Base-by-base conservation (phyloP, 805 yeast genomes). In the Lipomyces oligophaga region DNA sequence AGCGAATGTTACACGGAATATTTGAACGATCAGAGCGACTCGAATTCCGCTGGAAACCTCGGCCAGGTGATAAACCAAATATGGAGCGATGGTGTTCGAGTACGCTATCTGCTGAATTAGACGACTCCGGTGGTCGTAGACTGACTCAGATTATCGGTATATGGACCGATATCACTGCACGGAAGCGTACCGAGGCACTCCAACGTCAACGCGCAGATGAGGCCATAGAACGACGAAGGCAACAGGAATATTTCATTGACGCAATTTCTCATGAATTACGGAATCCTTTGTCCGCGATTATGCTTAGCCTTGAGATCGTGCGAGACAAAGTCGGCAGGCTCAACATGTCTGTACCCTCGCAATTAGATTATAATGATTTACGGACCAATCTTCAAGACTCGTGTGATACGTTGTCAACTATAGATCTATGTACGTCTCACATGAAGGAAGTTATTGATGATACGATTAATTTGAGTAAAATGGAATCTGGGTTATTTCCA, bases 241-340 rank as follows among this genome's bases (percentile, higher is more conserved):
- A 53, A 34, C 57, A 52, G 16, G 57, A 53, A 26, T 53, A 53
- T 27, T 87, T 87, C 63, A 81, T 87, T 58, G 96, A 96, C 2
- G 85, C 89, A 57, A 87, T 88, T 11, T 85, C 96, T 0, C 96
- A 87, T 64, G 98, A 93, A 68, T 72, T 93, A 63, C 77, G 97
- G 57, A 93, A 97, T 0, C 98, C 98, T 2, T 71, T 93, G 51
- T 90, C 93, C 64, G 98, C 97, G 62, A 93, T 93, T 31, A 69
- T 93, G 45, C 97, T 97, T 56, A 85, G 90, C 87, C 85, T 96
- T 0, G 85, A 95, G 2, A n/a, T n/a, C n/a, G n/a, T n/a, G n/a
- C n/a, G n/a, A n/a, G n/a, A n/a, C n/a, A n/a, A n/a, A n/a, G n/a
- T n/a, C n/a, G n/a, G n/a, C n/a, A n/a, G n/a, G n/a, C n/a, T n/a